Conservation (phyloP, 2,329 filamentous ascomycete species). For the Fusarium anthophilum region DNA sequence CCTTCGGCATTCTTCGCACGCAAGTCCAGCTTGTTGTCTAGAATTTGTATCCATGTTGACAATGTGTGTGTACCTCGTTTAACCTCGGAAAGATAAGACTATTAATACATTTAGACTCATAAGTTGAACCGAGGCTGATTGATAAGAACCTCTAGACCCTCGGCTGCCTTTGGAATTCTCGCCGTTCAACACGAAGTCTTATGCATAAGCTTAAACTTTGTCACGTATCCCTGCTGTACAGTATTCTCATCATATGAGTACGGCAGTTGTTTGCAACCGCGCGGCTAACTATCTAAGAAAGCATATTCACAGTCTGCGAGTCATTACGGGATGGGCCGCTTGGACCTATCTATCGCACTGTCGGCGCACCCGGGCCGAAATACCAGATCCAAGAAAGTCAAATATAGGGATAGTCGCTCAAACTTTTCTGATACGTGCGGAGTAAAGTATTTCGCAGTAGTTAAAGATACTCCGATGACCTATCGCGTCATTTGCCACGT, state of each 20-base stretch:
- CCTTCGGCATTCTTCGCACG: background rate
- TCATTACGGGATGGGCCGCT: too few species aligned
- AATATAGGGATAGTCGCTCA: background rate
- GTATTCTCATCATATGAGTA: background rate
- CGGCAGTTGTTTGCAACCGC: background rate
- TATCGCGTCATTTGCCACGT: background rate
- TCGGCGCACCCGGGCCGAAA: background rate
- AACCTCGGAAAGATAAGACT: background rate
- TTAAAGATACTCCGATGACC: background rate
- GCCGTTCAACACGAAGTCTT: background rate
- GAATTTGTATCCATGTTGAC: background rate
- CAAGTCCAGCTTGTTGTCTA: background rate
- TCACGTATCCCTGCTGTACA: background rate
- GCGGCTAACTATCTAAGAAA: too few species aligned
- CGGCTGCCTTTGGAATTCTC: background rate
- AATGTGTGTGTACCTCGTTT: background rate
- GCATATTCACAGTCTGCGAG: too few species aligned
- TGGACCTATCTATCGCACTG: too few species aligned
- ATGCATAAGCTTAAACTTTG: background rate
- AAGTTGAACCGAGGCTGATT: background rate
- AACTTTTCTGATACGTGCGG: background rate
- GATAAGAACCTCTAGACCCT: background rate
- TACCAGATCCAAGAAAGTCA: background rate
- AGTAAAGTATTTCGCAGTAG: background rate
- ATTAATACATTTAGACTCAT: background rate